Conservation (phyloP, 1,284 basidiomycete species). For the Sanghuangporus baumii region DNA sequence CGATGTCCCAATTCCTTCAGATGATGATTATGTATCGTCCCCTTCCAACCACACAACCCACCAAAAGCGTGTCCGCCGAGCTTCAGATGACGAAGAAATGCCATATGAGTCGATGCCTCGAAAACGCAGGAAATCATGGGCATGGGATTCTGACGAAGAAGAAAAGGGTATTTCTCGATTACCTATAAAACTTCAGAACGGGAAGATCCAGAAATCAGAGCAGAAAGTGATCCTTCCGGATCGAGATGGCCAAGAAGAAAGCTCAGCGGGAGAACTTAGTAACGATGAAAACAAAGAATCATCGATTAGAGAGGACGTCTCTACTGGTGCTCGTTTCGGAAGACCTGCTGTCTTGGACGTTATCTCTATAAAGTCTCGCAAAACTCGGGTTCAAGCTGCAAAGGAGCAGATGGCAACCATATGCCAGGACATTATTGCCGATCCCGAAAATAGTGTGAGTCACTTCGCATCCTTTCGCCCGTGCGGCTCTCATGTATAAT, state of each 20-base stretch:
- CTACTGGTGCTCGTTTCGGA: constrained; percentile 77
- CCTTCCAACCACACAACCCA: constrained; percentile 18
- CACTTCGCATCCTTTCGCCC: constrained; percentile 19
- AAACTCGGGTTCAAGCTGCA: constrained; percentile 66
- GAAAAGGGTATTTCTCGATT: constrained; percentile 59
- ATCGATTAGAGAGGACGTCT: constrained; percentile 53
- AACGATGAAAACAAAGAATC: constrained; percentile 34
- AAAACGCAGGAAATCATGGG: constrained; percentile 40
- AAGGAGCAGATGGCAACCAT: constrained; percentile 88
- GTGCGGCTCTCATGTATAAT: constrained; percentile 17
- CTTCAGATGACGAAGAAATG: constrained; percentile 61
- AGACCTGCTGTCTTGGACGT: constrained; percentile 77
- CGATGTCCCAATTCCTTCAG: constrained; percentile 17
- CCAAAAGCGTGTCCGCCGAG: constrained; percentile 22
- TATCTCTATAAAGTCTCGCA: constrained; percentile 61
- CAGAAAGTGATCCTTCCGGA: constrained; percentile 28
- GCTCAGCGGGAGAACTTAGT: constrained; percentile 37
- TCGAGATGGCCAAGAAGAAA: constrained; percentile 27
- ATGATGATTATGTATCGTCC: constrained; percentile 22
- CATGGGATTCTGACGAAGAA: constrained; percentile 41
- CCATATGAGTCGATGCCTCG: constrained; percentile 61
- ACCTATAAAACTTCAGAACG: constrained; percentile 82
- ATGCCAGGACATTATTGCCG: constrained; percentile 85
- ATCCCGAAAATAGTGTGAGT: constrained; percentile 77
- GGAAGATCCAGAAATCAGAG: constrained; percentile 57